Evolutionary conservation across 2,329 filamentous ascomycete species (phyloP).

Genomic region (Pseudocercospora vitis): DNA sequence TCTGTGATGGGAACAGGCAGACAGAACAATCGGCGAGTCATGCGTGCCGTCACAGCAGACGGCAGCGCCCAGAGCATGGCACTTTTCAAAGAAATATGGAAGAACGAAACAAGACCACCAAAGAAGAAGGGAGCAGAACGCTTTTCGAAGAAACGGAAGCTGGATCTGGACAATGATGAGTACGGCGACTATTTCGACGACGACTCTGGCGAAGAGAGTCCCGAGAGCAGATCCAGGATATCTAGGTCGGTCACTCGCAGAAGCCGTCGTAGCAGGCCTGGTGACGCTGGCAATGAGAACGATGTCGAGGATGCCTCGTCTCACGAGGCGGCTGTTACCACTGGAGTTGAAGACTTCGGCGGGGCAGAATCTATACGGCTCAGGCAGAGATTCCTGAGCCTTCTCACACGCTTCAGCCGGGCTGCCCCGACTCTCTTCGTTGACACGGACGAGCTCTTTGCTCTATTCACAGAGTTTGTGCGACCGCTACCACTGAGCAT

Average conservation of each 20-base stretch:
- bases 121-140: conserved; percentile 51
- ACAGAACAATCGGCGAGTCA: conserved; percentile 53
- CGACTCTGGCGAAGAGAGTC: conserved; percentile 29
- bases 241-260: conserved; percentile 17
- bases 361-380: conserved; percentile 58
- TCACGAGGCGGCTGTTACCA: conserved; percentile 2
- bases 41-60: conserved; percentile 68
- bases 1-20: conserved; percentile 40
- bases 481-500: conserved; percentile 58
- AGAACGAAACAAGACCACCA: conserved; percentile 59
- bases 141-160: conserved; percentile 54
- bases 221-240: conserved; percentile 13
- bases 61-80: conserved; percentile 55
- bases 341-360: conserved; percentile 30
- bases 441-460: conserved; percentile 57
- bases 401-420: conserved; percentile 43
- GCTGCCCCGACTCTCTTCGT: conserved; percentile 47
- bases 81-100: conserved; percentile 66
- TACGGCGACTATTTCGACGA: conserved; percentile 40
- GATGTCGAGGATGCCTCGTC: conserved; percentile 9
- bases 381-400: conserved; percentile 62
- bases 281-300: conserved; percentile 9
- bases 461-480: conserved; percentile 58
- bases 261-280: conserved; percentile 10
- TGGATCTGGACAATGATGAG: conserved; percentile 55